Base-by-base conservation (phyloP, 2,329 filamentous ascomycete species). In the Plenodomus biglobosus region DNA sequence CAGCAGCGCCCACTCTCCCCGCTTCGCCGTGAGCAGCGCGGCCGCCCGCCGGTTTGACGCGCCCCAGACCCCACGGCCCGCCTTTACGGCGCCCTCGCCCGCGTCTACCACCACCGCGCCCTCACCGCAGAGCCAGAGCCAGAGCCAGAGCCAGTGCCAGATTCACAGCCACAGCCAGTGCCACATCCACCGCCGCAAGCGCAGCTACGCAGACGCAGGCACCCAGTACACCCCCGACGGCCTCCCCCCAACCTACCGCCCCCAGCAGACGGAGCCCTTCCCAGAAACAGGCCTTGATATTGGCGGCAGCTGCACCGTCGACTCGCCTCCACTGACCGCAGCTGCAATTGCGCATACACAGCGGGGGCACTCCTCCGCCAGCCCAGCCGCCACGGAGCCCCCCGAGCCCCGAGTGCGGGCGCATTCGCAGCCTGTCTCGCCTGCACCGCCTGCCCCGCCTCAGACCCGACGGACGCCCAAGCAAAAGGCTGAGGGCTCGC, bases 151-250 rank as follows among this genome's bases (percentile, higher is more conserved):
- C n/a, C n/a, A n/a, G n/a, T n/a, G n/a, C n/a, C n/a, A n/a, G n/a
- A n/a, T n/a, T n/a, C n/a, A n/a, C n/a, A n/a, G n/a, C n/a, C n/a
- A n/a, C n/a, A n/a, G n/a, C n/a, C n/a, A n/a, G n/a, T n/a, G n/a
- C n/a, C n/a, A n/a, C n/a, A n/a, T n/a, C n/a, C n/a, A n/a, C n/a
- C n/a, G n/a, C n/a, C 56, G 49, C 53, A 67, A 62, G 56, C 65
- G 65, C 38, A 59, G 65, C 51, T 77, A 76, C 68, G 73, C 74
- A 48, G 77, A 82, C 72, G 73, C 73, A 27, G 75, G 71, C 49
- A 82, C 80, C 30, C 80, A 83, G 65, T 83, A 81, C 65, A 79
- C 78, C 37, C 79, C 78, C 38, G 73, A 76, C 47, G 73, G 72
- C 49, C 72, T 65, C 44, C 73, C 78, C 55, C 72, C 76, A 50